Evolutionary conservation across 2,329 filamentous ascomycete species (phyloP).

Genomic region (Colletotrichum neosansevieriae): DNA sequence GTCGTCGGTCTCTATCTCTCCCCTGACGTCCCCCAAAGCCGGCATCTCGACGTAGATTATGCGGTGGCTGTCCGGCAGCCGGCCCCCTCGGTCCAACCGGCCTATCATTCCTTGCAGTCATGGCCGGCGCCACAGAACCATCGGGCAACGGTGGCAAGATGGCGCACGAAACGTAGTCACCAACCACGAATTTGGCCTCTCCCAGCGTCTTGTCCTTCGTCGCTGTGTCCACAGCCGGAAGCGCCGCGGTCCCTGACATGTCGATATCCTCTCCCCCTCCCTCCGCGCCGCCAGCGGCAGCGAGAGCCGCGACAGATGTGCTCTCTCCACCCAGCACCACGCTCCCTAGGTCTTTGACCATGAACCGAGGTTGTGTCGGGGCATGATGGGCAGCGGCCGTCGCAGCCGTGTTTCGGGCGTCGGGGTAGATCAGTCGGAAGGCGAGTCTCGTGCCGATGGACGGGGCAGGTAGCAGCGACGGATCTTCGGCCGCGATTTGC

Average conservation of each 20-base stretch:
- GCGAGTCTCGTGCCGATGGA: conserved; percentile 86
- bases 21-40: conserved; percentile 47
- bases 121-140: conserved; percentile 77
- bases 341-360: conserved; percentile 84
- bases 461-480: conserved; percentile 77
- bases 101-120: conserved; percentile 60
- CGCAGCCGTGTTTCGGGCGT: conserved; percentile 61
- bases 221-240: conserved; percentile 7
- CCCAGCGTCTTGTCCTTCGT: conserved; percentile 74
- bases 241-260: conserved; percentile 39
- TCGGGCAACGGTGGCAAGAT: conserved; percentile 81
- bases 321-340: conserved; percentile 75
- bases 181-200: conserved; percentile 86
- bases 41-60: conserved; percentile 34
- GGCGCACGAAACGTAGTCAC: conserved; percentile 88
- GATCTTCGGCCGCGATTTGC: conserved; percentile 73
- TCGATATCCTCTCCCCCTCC: conserved; percentile 44
- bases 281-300: conserved; percentile 53
- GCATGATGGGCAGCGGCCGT: conserved; percentile 47
- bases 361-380: conserved; percentile 68
- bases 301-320: conserved; percentile 54
- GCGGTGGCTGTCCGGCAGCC: conserved; percentile 3
- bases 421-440: conserved; percentile 88
- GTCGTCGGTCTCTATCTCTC: conserved; percentile 52
- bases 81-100: conserved; percentile 48